Base-by-base conservation (phyloP, 345 rosid genomes). In the Carallia pectinifolia region DNA sequence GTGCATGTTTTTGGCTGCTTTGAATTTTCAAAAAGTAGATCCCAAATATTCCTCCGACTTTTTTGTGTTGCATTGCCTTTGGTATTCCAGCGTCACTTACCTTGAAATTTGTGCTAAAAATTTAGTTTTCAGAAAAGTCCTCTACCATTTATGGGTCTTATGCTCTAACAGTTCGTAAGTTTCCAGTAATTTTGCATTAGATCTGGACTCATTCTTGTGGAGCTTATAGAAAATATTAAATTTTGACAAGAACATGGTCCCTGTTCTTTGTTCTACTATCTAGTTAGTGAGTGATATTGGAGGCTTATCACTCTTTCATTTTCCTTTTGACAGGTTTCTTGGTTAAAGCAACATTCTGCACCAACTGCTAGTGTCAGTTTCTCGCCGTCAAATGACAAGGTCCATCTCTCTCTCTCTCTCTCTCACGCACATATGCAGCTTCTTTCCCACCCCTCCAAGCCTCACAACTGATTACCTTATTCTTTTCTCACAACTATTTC, bases 311-410 rank as follows among this genome's bases (percentile, higher is more conserved):
- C 65, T 70, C 34, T 70, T 66, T 38, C 16, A 16, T 78, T 76
- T 74, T 33, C 61, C 63, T 82, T 18, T 54, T 71, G 50, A 53
- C 82, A 92, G 99, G 84, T 84, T 76, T 90, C 97, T 67, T 95
- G 98, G 99, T 77, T 81, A 76, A 95, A 89, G 82, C 99, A 92
- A 79, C 98, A 95, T 77, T 89, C 96, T 70, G 99, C 99, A 55
- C 99, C 99, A 74, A 70, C 94, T 53, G 90, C 96, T 80, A 98
- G 98, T 76, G 77, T 95, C 70, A 78, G 91, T 85, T 95, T 95
- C 85, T 95, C 97, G 36, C 99, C 97, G 61, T 89, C 99, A 66
- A 88, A 82, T 76, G 97, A 92, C 82, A 95, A 95, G 97, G 99
- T 95, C 53, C 67, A 36, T 54, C 30, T 54, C 58, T n/a, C n/a